Percentiles rank a stretch among this genome's conserved stretches.
These are phyloP conservation scores for Delitschia confertaspora DNA, from an alignment of 495 filamentous ascomycete species.

Conservation along the genomic window DNA sequence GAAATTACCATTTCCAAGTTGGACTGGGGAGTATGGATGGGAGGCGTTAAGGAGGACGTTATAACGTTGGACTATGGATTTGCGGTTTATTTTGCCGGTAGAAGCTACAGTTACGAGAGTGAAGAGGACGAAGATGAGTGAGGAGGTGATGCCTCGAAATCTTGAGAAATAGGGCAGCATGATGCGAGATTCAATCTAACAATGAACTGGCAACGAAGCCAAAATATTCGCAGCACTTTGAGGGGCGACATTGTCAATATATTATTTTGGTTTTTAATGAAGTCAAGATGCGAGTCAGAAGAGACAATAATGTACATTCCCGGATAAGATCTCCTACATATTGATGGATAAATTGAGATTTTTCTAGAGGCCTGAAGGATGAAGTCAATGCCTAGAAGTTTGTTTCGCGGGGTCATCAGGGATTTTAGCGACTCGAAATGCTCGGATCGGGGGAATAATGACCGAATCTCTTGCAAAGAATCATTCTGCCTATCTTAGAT, in stretches of 20 bases:
- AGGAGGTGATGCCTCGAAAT: neutral
- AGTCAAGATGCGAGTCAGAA: no score
- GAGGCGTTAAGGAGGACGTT: slow-evolving; percentile 22
- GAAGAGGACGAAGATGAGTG: neutral
- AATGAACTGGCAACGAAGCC: no score
- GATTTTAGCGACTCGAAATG: no score
- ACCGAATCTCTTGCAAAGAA: no score
- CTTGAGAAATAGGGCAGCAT: no score
- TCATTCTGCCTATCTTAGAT: no score
- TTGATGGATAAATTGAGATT: slow-evolving; percentile 21
- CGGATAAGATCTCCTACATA: slow-evolving; percentile 12
- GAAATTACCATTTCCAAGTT: slow-evolving; percentile 49
- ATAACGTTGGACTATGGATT: slow-evolving; percentile 20
- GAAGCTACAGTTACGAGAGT: neutral
- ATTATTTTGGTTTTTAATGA: slow-evolving; percentile 7
- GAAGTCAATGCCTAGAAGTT: neutral
- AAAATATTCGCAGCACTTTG: no score
- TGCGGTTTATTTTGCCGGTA: slow-evolving; percentile 18
- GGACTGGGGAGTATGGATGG: slow-evolving; percentile 38
- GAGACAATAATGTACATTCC: no score
- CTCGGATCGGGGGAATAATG: no score
- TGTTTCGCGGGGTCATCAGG: slow-evolving; percentile 16
- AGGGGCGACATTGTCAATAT: slow-evolving; percentile 3
- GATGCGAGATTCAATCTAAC: no score
- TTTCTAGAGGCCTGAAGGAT: no score